phyloP scores from a whole-genome alignment of 768 basidiomycete species.

The Lactifluus echinatus region DNA sequence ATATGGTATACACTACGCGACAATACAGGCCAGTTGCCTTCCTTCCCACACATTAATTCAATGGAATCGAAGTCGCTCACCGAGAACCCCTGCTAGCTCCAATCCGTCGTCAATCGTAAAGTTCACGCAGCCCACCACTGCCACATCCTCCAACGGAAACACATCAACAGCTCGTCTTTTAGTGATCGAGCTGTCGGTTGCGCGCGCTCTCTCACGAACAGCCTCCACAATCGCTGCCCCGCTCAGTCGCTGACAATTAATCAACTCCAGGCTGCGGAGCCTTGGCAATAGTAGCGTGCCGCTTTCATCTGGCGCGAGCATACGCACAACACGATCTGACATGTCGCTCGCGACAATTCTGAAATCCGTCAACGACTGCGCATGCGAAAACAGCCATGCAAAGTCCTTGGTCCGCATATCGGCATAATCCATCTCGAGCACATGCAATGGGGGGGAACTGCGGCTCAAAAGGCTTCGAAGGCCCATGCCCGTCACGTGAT shows the following conservation, averaged over 20 bases:
- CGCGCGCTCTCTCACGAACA: conserved; percentile 39
- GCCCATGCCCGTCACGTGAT: conserved; percentile 75
- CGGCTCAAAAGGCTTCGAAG: conserved; percentile 54
- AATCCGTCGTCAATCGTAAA: conserved; percentile 23
- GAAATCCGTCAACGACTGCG: conserved; percentile 50
- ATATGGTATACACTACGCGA: background rate
- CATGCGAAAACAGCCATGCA: conserved; percentile 50
- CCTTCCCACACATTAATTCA: background rate
- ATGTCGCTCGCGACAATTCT: conserved; percentile 74
- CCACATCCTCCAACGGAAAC: conserved; percentile 24
- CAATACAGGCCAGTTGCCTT: background rate
- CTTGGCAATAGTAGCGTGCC: conserved; percentile 43
- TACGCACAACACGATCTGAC: conserved; percentile 60
- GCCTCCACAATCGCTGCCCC: conserved; percentile 50
- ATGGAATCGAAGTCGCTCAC: conserved; percentile 20
- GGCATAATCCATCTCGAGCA: conserved; percentile 71
- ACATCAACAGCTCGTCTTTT: conserved; percentile 16
- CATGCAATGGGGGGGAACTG: conserved; percentile 51
- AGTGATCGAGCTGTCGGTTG: conserved; percentile 27
- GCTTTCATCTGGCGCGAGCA: conserved; percentile 40
- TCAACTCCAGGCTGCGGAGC: conserved; percentile 43
- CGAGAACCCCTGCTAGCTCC: conserved; percentile 23
- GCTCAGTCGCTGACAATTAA: conserved; percentile 54
- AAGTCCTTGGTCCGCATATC: conserved; percentile 85
- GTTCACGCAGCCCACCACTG: conserved; percentile 26